Percentiles rank a stretch among this genome's conserved stretches.
Conservation (phyloP, 2,329 filamentous ascomycete genomes). For the Emmonsiellopsis sp. region DNA sequence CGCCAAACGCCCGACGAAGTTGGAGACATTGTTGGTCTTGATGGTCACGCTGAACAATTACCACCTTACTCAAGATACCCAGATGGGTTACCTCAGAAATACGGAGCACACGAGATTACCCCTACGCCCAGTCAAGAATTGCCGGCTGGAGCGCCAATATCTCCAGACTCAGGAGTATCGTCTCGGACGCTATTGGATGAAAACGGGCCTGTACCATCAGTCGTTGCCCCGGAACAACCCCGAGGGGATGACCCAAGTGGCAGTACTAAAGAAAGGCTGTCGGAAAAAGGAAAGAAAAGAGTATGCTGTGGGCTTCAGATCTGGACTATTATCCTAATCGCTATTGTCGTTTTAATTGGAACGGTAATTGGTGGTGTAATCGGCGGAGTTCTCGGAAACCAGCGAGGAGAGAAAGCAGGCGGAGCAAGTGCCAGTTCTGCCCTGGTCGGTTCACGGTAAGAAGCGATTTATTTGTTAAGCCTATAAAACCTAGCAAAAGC, state of each 20-base stretch:
- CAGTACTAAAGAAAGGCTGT: conserved; percentile 35
- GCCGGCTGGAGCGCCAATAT: conserved; percentile 12
- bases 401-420: conserved; percentile 19
- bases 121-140: conserved; percentile 33
- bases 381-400: conserved; percentile 43
- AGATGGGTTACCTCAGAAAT: conserved; percentile 58
- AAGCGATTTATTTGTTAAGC: neutral
- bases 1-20: conserved; percentile 62
- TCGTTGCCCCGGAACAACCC: conserved; percentile 7
- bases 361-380: conserved; percentile 45
- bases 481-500: conserved; percentile 9
- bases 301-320: conserved; percentile 44
- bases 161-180: conserved; percentile 23
- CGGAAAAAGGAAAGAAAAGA: conserved; percentile 32
- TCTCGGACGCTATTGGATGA: conserved; percentile 18
- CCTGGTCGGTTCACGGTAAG: conserved; percentile 9
- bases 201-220: conserved; percentile 10
- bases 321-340: conserved; percentile 40
- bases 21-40: conserved; percentile 77
- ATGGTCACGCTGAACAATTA: conserved; percentile 82
- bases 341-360: conserved; percentile 38
- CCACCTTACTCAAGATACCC: conserved; percentile 89
- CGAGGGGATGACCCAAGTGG: conserved; percentile 18
- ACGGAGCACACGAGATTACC: conserved; percentile 24
- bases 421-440: conserved; percentile 5